Evolutionary conservation across 2,329 filamentous ascomycete genomes (phyloP), one percentile per base, ranked within the genome.

Genomic region (Venturia nashicola): DNA sequence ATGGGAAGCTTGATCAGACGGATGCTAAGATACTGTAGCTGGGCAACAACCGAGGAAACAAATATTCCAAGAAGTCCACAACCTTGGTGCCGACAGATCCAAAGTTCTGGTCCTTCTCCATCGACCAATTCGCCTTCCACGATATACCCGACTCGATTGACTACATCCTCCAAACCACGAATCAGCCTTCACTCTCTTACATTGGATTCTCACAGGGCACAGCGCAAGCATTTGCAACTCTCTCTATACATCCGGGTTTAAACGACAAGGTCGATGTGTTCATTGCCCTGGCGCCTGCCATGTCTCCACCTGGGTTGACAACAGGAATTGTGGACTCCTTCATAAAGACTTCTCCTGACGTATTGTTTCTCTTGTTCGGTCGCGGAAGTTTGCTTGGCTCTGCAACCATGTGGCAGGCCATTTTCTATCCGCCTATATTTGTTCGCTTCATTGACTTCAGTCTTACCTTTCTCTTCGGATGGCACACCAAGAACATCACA

Each of bases 121-220:
- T 99, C 72, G 94, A 99, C 73, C 90, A 99, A 72, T 99, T 99
- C 72, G 94, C 94, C 59, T 96, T 99, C 71, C 86, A 97, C 73
- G 94, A 99, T 74, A 97, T 99, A 65, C 94, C 94, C 1, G 89
- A 99, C 75, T 93, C 87, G 68, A 97, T 99, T 71, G 82, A 86
- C 63, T 97, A 99, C 72, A 90, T 99, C 65, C 82, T 99, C 27
- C 85, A 87, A 48, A 89, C 89, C 0, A 97, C 94, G 0, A 81
- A 82, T 62, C 90, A 95, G 73, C 81, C 86, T 40, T 95, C 91
- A 48, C 78, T 99, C 34, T 97, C 92, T 0, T 99, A 99, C 72
- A 89, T 99, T 72, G 94, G 94, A 27, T 99, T 99, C 77, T 96
- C 91, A 0, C 94, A 99, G 74, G 94, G 94, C 46, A 97, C 94